Evolutionary conservation across 192 early-diverging fungal species (phyloP).

Genomic region (Linnemannia exigua): DNA sequence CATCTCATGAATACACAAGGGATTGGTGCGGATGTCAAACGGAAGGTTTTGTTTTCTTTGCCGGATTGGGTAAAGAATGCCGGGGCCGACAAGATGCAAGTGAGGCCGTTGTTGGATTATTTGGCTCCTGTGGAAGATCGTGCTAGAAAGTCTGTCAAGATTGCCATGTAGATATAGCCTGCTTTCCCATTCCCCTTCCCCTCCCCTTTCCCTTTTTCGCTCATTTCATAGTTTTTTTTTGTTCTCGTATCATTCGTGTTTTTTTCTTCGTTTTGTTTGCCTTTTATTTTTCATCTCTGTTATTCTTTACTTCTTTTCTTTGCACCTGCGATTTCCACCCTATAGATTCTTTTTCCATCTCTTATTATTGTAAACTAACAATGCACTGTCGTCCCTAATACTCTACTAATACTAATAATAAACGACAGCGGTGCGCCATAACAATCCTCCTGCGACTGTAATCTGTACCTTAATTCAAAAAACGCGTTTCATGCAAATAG

Average conservation of each 20-base stretch:
- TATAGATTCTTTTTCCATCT: neutral
- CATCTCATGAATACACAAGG: slow-evolving; percentile 47
- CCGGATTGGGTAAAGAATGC: slow-evolving; percentile 24
- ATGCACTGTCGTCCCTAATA: neutral
- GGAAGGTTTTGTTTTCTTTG: slow-evolving; percentile 38
- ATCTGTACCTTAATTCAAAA: too few species aligned
- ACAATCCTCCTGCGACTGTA: neutral
- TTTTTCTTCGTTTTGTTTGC: neutral
- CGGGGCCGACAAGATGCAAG: slow-evolving; percentile 29
- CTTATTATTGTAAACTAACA: neutral
- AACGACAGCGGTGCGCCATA: neutral
- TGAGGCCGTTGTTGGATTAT: slow-evolving; percentile 34
- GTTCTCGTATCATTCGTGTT: neutral
- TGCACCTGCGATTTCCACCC: too few species aligned
- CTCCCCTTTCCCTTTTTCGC: neutral
- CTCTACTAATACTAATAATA: neutral
- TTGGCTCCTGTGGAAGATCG: slow-evolving; percentile 36
- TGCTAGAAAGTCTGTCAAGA: slow-evolving; percentile 17
- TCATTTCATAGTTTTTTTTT: neutral
- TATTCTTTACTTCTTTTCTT: neutral
- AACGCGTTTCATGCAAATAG: too few species aligned
- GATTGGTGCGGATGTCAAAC: slow-evolving; percentile 32
- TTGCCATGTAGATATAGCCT: neutral
- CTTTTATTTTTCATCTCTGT: too few species aligned
- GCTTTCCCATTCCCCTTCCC: neutral